Conservation (phyloP, 73 alveolate genomes). For the Blepharisma stoltei region DNA sequence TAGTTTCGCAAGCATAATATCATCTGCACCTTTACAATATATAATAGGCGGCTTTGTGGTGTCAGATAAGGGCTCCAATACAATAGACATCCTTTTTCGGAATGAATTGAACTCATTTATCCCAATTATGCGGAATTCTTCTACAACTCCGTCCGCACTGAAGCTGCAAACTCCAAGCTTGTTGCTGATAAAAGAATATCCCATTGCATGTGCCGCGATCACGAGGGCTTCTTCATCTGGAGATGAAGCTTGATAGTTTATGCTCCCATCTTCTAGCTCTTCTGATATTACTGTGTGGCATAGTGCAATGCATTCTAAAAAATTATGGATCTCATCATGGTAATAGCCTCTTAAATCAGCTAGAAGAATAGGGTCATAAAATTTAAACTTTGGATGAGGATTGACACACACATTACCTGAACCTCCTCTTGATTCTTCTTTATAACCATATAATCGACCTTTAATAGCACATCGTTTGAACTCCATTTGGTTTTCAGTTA, state of each 20-base stretch:
- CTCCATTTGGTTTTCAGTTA: conserved; percentile 79
- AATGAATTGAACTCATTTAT: conserved; percentile 74
- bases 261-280: conserved; percentile 28
- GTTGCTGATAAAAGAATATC: neutral
- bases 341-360: neutral
- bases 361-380: neutral
- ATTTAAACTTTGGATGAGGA: conserved; percentile 40
- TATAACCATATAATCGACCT: neutral
- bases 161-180: neutral
- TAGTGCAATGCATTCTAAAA: conserved; percentile 47
- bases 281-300: conserved; percentile 70
- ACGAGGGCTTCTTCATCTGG: conserved; percentile 25
- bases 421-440: neutral
- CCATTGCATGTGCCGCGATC: conserved; percentile 65
- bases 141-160: conserved; percentile 19
- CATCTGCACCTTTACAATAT: conserved; percentile 76
- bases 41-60: conserved; percentile 17
- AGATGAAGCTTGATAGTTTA: conserved; percentile 5
- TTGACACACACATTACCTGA: neutral
- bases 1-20: conserved; percentile 43
- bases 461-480: conserved; percentile 50
- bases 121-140: conserved; percentile 57
- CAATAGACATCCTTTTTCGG: conserved; percentile 86
- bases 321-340: conserved; percentile 22
- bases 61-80: conserved; percentile 34